A percentile compares a stretch with the other conserved stretches of the same genome.
phyloP scores from a whole-genome alignment of 495 filamentous ascomycete species.

The Aspergillus cavernicola region DNA sequence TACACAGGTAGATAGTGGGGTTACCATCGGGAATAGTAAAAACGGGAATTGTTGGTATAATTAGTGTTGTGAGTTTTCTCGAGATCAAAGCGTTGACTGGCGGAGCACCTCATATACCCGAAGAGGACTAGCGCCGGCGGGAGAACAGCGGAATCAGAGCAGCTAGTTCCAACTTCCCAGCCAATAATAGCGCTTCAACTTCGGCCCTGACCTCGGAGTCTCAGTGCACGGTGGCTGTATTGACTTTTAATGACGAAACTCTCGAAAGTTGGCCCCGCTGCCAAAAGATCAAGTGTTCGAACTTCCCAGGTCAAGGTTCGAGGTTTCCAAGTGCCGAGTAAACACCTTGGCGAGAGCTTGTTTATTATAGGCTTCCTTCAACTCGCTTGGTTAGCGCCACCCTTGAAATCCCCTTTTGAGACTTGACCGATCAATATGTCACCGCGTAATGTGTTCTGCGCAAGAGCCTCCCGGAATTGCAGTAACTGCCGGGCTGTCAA shows the following conservation, averaged over 20 bases:
- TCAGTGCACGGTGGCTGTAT: no score
- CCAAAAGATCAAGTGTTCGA: no score
- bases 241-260: no score
- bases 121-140: constrained; percentile 13
- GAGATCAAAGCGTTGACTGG: constrained; percentile 13
- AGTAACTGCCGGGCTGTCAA: constrained; percentile 21
- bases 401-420: no score
- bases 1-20: constrained; percentile 27
- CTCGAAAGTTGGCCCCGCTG: no score
- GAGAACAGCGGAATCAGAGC: neutral
- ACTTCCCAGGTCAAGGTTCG: no score
- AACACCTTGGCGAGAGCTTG: no score
- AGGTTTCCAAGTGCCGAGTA: no score
- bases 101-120: constrained; percentile 17
- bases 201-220: neutral
- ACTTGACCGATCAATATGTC: no score
- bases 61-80: constrained; percentile 16
- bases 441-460: no score
- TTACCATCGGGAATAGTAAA: constrained; percentile 9
- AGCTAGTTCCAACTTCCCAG: neutral
- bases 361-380: no score
- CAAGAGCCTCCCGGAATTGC: constrained; percentile 17
- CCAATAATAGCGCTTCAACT: neutral
- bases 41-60: constrained; percentile 3
- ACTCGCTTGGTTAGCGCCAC: no score